Percentiles rank a stretch among this genome's conserved stretches.
Evolutionary conservation across 257 asterid genomes (phyloP).

Genomic region (Cinchona pubescens): DNA sequence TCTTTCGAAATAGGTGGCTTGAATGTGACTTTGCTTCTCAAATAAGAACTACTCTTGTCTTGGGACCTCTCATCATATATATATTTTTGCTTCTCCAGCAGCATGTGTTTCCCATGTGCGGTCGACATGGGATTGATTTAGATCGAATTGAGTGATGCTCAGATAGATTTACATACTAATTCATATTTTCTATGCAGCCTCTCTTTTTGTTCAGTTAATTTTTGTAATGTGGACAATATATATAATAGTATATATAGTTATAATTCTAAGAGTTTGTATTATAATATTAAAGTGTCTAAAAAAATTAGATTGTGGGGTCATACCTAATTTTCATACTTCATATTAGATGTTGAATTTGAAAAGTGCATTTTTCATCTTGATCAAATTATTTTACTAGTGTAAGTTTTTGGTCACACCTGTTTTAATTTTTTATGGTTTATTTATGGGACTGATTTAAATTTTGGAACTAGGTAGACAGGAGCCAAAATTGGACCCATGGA

Average conservation of each 20-base stretch:
- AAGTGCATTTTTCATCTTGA: neutral
- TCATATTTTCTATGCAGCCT: neutral
- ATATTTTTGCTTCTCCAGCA: constrained; percentile 21
- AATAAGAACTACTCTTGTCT: constrained; percentile 43
- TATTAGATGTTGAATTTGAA: neutral
- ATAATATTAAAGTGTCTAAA: no score
- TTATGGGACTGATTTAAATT: neutral
- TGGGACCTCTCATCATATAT: constrained; percentile 37
- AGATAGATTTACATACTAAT: neutral
- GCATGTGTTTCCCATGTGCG: constrained; percentile 29
- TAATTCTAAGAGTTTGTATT: no score
- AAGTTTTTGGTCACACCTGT: neutral
- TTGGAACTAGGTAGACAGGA: neutral
- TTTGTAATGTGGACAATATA: neutral
- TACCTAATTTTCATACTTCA: no score
- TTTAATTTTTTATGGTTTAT: neutral
- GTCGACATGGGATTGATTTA: constrained; percentile 15
- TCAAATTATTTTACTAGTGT: neutral
- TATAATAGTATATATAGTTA: no score
- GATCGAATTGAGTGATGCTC: neutral
- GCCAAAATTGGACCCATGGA: neutral
- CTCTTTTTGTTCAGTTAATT: neutral
- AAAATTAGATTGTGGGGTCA: no score
- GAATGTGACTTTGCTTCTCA: constrained; percentile 41
- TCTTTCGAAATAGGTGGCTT: constrained; percentile 44